These are phyloP conservation scores for Hypoxylon sp. DNA, from an alignment of 2,329 filamentous ascomycete species.

Conservation along the genomic window DNA sequence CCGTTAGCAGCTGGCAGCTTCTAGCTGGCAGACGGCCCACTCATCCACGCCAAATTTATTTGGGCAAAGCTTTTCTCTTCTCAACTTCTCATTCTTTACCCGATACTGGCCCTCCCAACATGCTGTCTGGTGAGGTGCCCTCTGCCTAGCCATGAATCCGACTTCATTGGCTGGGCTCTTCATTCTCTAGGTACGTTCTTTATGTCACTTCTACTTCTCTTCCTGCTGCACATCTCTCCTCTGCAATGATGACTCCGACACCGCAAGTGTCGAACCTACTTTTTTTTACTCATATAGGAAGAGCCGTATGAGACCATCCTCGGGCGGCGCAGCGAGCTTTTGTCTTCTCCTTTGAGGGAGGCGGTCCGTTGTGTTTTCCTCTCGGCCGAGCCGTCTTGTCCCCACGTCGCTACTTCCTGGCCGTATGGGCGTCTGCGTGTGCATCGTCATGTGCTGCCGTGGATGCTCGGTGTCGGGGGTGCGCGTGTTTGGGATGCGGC, in stretches of 20 bases:
- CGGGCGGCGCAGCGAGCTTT: constrained; percentile 21
- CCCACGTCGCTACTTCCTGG: constrained; percentile 23
- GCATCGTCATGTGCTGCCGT: constrained; percentile 49
- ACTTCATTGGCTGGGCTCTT: neutral
- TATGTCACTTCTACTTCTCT: neutral
- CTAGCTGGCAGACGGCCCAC: constrained; percentile 4
- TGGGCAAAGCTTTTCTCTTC: constrained; percentile 17
- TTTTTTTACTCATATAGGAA: constrained; percentile 44
- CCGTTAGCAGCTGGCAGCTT: too few species aligned
- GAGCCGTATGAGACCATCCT: constrained; percentile 48
- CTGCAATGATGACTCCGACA: constrained; percentile 47
- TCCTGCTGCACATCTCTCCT: neutral
- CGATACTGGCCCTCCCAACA: neutral
- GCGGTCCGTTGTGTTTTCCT: constrained; percentile 3
- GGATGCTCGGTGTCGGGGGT: constrained; percentile 35
- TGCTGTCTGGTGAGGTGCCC: neutral
- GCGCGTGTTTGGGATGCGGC: constrained; percentile 27
- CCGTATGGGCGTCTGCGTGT: constrained; percentile 44
- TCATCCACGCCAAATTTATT: constrained; percentile 19
- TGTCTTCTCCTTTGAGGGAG: neutral
- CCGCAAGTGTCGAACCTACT: constrained; percentile 47
- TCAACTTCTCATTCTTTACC: neutral
- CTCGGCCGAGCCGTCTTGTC: constrained; percentile 35
- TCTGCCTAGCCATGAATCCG: neutral
- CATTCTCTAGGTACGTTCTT: constrained; percentile 9